These are phyloP conservation scores for Termitomyces sp. DNA, from an alignment of 768 basidiomycete genomes.

Conservation along the genomic window DNA sequence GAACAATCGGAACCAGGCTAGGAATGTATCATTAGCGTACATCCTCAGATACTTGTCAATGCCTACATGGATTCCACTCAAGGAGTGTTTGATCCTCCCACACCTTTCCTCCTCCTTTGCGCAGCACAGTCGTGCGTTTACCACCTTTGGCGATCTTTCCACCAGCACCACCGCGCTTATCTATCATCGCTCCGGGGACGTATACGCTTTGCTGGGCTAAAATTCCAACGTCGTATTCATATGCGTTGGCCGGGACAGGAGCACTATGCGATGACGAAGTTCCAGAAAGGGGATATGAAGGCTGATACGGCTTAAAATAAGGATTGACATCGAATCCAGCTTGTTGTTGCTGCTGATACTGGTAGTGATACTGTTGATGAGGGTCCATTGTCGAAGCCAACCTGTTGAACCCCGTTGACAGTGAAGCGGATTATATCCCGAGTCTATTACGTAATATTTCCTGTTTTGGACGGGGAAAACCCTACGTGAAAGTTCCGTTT, in stretches of 20 bases:
- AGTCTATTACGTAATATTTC: conserved; percentile 23
- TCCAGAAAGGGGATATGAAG: conserved; percentile 62
- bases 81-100: conserved; percentile 98
- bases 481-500: conserved; percentile 5
- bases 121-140: conserved; percentile 87
- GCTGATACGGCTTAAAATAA: conserved; percentile 76
- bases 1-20: conserved; percentile 96
- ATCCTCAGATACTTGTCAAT: not conserved
- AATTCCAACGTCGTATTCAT: conserved; percentile 89
- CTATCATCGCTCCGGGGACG: conserved; percentile 87
- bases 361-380: conserved; percentile 41
- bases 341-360: conserved; percentile 48
- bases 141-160: conserved; percentile 86
- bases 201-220: conserved; percentile 90
- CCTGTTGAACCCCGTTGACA: no score
- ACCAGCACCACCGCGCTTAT: conserved; percentile 80
- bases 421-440: no score
- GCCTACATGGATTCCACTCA: conserved; percentile 95
- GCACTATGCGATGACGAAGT: conserved; percentile 64
- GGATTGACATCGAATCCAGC: conserved; percentile 61
- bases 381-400: conserved; percentile 33
- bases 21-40: conserved; percentile 9
- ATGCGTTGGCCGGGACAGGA: conserved; percentile 83
- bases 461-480: conserved; percentile 4
- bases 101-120: conserved; percentile 93